These are phyloP conservation scores for Bathelium albidoporum DNA, from an alignment of 495 filamentous ascomycete genomes.

Conservation along the genomic window DNA sequence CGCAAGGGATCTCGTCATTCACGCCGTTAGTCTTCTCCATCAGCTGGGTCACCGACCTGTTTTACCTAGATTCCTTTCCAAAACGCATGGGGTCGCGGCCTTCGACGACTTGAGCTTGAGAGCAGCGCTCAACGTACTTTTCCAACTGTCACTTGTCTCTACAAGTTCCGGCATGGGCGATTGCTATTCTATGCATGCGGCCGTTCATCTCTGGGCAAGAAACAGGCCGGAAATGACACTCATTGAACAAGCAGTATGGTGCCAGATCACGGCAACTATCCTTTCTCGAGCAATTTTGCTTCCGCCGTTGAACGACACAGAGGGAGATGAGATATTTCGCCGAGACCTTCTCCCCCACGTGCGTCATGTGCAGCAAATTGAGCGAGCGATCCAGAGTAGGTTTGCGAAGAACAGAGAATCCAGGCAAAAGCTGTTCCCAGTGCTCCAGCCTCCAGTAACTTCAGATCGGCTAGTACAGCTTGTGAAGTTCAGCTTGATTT, in stretches of 20 bases:
- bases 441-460: background rate
- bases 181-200: conserved; percentile 1
- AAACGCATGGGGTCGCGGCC: background rate
- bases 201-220: conserved; percentile 2
- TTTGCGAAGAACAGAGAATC: conserved; percentile 5
- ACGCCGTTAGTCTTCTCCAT: background rate
- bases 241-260: conserved; percentile 1
- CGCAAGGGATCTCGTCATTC: conserved; percentile 1
- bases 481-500: conserved; percentile 3
- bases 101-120: background rate
- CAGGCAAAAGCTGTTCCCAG: background rate
- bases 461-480: background rate
- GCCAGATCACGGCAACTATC: background rate
- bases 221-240: conserved; percentile 1
- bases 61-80: conserved; percentile 2
- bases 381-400: background rate
- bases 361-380: background rate
- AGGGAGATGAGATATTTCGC: conserved; percentile 2
- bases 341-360: background rate
- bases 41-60: conserved; percentile 1
- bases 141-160: conserved; percentile 4
- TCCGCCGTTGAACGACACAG: background rate
- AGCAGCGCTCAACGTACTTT: background rate
- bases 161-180: background rate
- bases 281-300: conserved; percentile 3